Percentiles rank a stretch among this genome's conserved stretches.
Evolutionary conservation across 2,329 filamentous ascomycete genomes (phyloP).

Genomic region (Nemania bipapillata): DNA sequence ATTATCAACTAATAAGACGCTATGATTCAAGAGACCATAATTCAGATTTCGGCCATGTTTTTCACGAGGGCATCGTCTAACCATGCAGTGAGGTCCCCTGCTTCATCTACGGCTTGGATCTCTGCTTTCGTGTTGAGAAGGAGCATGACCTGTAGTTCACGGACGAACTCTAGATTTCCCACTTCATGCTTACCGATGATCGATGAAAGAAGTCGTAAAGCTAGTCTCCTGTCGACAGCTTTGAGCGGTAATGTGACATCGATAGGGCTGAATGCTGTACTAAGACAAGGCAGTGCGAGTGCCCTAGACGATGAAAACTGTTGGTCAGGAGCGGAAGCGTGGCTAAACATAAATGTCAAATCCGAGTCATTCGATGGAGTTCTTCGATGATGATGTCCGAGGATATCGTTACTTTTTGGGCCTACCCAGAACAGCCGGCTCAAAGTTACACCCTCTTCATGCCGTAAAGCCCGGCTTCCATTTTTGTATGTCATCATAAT

Average conservation of each 20-base stretch:
- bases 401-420: slow-evolving; percentile 59
- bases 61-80: slow-evolving; percentile 57
- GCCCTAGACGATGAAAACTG: background rate
- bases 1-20: background rate
- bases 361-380: background rate
- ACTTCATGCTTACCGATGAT: slow-evolving; percentile 47
- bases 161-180: slow-evolving; percentile 56
- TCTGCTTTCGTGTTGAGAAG: slow-evolving; percentile 80
- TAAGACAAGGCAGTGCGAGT: background rate
- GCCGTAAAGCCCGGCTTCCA: slow-evolving; percentile 70
- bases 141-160: slow-evolving; percentile 77
- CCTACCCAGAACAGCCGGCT: slow-evolving; percentile 73
- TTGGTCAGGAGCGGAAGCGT: background rate
- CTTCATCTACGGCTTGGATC: slow-evolving; percentile 74
- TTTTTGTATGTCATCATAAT: slow-evolving; percentile 80
- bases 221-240: slow-evolving; percentile 67
- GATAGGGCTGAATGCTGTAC: slow-evolving; percentile 12
- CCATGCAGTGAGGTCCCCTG: slow-evolving; percentile 63
- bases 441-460: slow-evolving; percentile 66
- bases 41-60: background rate
- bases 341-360: background rate
- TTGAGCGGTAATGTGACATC: slow-evolving; percentile 57
- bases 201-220: slow-evolving; percentile 63
- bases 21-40: too few species aligned
- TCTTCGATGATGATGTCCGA: slow-evolving; percentile 24